phyloP scores from a whole-genome alignment of 208 protist species.

The Trypanosoma melophagium region DNA sequence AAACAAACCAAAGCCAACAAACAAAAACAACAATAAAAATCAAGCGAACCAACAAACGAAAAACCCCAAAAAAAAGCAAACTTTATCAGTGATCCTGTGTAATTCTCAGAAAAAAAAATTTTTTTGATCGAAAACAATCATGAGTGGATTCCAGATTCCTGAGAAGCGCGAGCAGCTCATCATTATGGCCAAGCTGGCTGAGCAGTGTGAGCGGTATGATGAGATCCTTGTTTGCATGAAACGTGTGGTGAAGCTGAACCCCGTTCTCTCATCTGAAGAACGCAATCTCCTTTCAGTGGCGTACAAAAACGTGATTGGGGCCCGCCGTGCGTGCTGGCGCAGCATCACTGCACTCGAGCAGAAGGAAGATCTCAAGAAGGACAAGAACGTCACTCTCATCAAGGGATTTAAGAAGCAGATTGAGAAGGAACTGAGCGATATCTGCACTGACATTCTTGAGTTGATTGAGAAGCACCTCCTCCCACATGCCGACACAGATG shows the following conservation, averaged over 20 bases:
- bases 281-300: conserved; percentile 99
- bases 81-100: neutral
- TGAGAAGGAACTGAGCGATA: conserved; percentile 96
- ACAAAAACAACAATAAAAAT: neutral
- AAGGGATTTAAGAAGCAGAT: conserved; percentile 96
- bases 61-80: neutral
- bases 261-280: conserved; percentile 98
- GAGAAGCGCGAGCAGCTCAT: conserved; percentile 94
- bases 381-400: conserved; percentile 92
- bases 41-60: neutral
- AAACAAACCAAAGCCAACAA: neutral
- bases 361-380: conserved; percentile 92
- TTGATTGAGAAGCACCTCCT: conserved; percentile 97
- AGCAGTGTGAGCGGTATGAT: conserved; percentile 99
- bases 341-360: conserved; percentile 97
- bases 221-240: conserved; percentile 99
- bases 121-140: conserved; percentile 3
- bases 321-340: conserved; percentile 98
- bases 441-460: conserved; percentile 96
- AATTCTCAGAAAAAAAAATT: neutral
- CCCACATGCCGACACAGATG: conserved; percentile 75
- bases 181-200: conserved; percentile 96
- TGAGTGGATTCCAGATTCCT: conserved; percentile 65
- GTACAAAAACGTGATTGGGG: conserved; percentile 99
- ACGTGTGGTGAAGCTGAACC: conserved; percentile 92